A percentile compares a stretch with the other conserved stretches of the same genome.
Conservation (phyloP, 768 basidiomycete genomes). For the Mycena galopus region DNA sequence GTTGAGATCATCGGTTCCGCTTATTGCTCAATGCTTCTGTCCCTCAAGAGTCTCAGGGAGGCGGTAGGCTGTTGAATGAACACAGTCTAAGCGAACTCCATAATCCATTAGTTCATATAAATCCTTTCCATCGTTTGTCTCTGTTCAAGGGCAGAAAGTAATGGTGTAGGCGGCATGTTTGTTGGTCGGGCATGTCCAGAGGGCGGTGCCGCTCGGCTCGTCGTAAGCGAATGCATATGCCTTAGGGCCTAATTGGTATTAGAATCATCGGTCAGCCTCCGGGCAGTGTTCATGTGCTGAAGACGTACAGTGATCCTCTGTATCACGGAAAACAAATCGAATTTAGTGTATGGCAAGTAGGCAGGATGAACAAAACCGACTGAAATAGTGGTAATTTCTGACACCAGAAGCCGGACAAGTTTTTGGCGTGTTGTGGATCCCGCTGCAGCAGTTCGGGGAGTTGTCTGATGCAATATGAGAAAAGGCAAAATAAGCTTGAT, state of each 20-base stretch:
- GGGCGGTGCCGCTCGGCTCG: slow-evolving; percentile 58
- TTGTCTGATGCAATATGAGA: slow-evolving; percentile 9
- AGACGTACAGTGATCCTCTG: slow-evolving; percentile 47
- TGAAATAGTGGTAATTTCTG: slow-evolving; percentile 64
- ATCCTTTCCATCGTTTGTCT: too few species aligned
- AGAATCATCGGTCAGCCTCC: neutral
- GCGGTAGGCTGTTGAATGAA: too few species aligned
- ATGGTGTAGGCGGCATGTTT: slow-evolving; percentile 49
- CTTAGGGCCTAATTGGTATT: slow-evolving; percentile 37
- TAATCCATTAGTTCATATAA: too few species aligned
- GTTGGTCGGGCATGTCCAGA: slow-evolving; percentile 55
- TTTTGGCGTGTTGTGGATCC: slow-evolving; percentile 46
- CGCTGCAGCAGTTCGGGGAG: slow-evolving; percentile 44
- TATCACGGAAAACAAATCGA: neutral
- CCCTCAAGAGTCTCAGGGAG: too few species aligned
- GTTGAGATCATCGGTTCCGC: too few species aligned
- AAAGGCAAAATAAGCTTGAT: slow-evolving; percentile 11
- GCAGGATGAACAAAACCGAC: slow-evolving; percentile 42
- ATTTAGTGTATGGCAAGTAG: neutral
- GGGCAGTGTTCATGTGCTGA: neutral
- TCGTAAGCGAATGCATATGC: slow-evolving; percentile 61
- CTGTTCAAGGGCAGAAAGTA: slow-evolving; percentile 55
- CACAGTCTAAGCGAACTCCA: too few species aligned
- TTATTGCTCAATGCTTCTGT: too few species aligned
- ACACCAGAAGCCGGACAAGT: slow-evolving; percentile 66